Evolutionary conservation across 2,329 filamentous ascomycete genomes (phyloP).

Genomic region (Colletotrichum horii): DNA sequence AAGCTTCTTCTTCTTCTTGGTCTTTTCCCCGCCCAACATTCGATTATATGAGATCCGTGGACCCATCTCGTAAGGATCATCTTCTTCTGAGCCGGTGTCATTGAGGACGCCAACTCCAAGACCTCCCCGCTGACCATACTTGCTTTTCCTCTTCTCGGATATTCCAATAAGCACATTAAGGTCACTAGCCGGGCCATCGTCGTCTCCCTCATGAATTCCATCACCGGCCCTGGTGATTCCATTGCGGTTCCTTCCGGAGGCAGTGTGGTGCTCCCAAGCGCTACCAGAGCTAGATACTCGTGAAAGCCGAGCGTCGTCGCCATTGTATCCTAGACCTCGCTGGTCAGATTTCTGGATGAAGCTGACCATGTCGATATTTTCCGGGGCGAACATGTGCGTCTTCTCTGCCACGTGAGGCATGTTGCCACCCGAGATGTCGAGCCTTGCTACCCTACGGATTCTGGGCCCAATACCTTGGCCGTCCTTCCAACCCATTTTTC

Average conservation of each 20-base stretch:
- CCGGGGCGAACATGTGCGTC: constrained; percentile 83
- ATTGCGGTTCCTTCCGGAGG: constrained; percentile 26
- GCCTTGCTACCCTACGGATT: constrained; percentile 73
- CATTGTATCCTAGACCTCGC: constrained; percentile 72
- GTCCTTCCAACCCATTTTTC: constrained; percentile 94
- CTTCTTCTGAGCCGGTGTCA: constrained; percentile 92
- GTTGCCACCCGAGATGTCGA: constrained; percentile 54
- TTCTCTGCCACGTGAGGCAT: constrained; percentile 39
- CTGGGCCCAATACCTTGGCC: constrained; percentile 93
- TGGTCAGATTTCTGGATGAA: constrained; percentile 70
- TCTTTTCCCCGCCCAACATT: constrained; percentile 80
- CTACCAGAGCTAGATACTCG: not conserved
- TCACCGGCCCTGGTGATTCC: not conserved
- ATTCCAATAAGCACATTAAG: not conserved
- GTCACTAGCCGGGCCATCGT: not conserved
- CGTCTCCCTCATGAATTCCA: not conserved
- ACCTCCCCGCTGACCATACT: constrained; percentile 59
- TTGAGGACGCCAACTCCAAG: constrained; percentile 91
- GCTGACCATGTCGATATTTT: constrained; percentile 73
- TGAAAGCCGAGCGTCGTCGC: constrained; percentile 54
- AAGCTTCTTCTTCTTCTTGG: constrained; percentile 70
- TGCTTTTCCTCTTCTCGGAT: constrained; percentile 54
- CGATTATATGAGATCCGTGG: constrained; percentile 89
- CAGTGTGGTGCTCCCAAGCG: not conserved
- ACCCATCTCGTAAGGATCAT: constrained; percentile 91